Evolutionary conservation across 2,329 filamentous ascomycete species (phyloP), one percentile per base, ranked within the genome.

Genomic region (Botrytis tulipae): DNA sequence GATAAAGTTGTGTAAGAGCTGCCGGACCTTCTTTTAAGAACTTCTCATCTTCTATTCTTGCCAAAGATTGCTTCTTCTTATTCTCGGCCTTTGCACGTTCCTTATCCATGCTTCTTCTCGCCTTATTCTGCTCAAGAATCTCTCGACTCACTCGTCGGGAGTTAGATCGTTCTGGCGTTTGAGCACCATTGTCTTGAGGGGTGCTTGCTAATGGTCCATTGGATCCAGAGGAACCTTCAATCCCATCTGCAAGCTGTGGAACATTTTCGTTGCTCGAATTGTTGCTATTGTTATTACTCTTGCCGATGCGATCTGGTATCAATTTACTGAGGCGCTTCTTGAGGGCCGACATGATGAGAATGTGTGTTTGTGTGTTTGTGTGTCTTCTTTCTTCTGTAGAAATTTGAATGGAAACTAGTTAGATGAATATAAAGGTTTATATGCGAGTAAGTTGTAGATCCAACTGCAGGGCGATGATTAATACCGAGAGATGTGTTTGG

Each of bases 1-100:
- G 74, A 72, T 80, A 81, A n/a, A 81, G 73, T 29, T 75, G 76
- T 3, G 79, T 81, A 12, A 81, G 73, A 29, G 77, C 75, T 40
- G 77, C 69, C 0, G 80, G 80, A 0, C 78, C 80, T 42, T 79
- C 75, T 57, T 77, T 51, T 51, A 80, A 62, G 68, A 79, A 81
- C 22, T 76, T 76, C 74, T 79, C 78, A 35, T 80, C 79, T 65
- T 79, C 77, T 60, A 80, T 80, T 66, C 76, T 75, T n/a, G 78
- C 77, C 76, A 80, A 61, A 18, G 76, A 74, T 60, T 79, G 71
- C 42, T 74, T 73, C 76, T 79, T 80, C 71, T 77, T 80, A 25
- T 72, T 72, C 51, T 80, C 78, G 5, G 70, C 74, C 59, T 80
- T 80, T 2, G 46, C 29, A 18, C 78, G 74, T 51, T 77, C 76